Conservation (phyloP, 345 rosid genomes). For the Bruguiera gymnorhiza region DNA sequence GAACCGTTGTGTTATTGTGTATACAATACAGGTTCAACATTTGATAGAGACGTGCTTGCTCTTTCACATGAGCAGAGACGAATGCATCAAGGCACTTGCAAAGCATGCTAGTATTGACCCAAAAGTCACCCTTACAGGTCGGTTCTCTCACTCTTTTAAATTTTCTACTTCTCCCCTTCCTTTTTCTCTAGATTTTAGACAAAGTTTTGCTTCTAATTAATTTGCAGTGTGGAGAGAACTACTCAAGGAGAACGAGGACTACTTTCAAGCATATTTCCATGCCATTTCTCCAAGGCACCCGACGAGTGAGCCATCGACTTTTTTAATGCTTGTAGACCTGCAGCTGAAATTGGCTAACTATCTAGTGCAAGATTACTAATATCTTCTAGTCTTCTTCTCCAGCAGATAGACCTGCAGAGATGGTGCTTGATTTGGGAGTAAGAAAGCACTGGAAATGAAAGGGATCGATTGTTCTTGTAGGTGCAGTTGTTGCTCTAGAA, state of each 20-base stretch:
- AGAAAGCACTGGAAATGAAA: background rate
- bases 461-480: background rate
- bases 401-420: background rate
- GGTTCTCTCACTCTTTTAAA: background rate
- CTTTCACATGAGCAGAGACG: constrained; percentile 46
- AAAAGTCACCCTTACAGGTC: constrained; percentile 40
- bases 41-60: constrained; percentile 54
- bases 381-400: background rate
- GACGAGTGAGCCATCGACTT: background rate
- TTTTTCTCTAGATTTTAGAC: background rate
- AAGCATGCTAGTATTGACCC: constrained; percentile 45
- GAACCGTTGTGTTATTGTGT: background rate
- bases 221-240: constrained; percentile 50
- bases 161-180: background rate
- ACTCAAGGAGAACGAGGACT: constrained; percentile 42
- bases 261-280: constrained; percentile 39
- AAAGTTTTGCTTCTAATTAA: background rate
- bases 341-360: no score
- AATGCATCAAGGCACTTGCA: constrained; percentile 38
- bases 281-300: constrained; percentile 8
- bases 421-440: background rate
- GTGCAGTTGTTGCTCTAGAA: background rate
- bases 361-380: no score
- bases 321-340: no score
- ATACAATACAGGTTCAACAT: constrained; percentile 40